Conservation (phyloP, 2,329 filamentous ascomycete genomes). For the Cladosporium colombiae region DNA sequence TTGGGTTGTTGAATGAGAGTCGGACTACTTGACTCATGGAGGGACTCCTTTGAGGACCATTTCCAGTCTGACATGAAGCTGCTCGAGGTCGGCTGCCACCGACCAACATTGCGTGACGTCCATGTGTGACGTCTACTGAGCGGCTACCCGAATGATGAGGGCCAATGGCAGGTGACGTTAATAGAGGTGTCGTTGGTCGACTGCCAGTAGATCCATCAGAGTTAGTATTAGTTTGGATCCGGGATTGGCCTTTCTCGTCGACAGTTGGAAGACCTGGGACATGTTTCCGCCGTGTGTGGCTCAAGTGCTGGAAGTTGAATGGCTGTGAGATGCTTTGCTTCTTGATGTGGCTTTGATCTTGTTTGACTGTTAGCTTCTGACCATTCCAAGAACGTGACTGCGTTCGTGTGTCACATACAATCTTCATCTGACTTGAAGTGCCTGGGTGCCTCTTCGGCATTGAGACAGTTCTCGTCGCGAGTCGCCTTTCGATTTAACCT, state of each 20-base stretch:
- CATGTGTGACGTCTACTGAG: constrained; percentile 12
- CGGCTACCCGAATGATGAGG: constrained; percentile 14
- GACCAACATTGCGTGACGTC: neutral
- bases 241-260: constrained; percentile 53
- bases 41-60: neutral
- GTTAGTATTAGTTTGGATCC: constrained; percentile 47
- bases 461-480: neutral
- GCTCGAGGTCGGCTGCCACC: constrained; percentile 3
- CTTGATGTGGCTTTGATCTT: constrained; percentile 35
- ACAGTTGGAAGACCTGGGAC: constrained; percentile 55
- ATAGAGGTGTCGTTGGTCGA: constrained; percentile 21
- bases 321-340: constrained; percentile 60
- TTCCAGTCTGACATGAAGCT: constrained; percentile 9
- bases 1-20: constrained; percentile 6
- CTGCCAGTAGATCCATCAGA: constrained; percentile 18
- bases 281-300: constrained; percentile 59
- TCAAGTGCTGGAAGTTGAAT: constrained; percentile 65
- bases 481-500: constrained; percentile 6
- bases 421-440: constrained; percentile 10
- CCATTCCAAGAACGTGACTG: neutral
- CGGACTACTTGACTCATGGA: neutral
- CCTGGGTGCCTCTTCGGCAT: constrained; percentile 1
- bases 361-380: neutral
- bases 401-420: constrained; percentile 10
- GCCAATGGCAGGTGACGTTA: neutral